Percentiles rank a stretch among this genome's conserved stretches.
phyloP scores from a whole-genome alignment of 2,329 filamentous ascomycete species.

The Achaetomium macrosporum region DNA sequence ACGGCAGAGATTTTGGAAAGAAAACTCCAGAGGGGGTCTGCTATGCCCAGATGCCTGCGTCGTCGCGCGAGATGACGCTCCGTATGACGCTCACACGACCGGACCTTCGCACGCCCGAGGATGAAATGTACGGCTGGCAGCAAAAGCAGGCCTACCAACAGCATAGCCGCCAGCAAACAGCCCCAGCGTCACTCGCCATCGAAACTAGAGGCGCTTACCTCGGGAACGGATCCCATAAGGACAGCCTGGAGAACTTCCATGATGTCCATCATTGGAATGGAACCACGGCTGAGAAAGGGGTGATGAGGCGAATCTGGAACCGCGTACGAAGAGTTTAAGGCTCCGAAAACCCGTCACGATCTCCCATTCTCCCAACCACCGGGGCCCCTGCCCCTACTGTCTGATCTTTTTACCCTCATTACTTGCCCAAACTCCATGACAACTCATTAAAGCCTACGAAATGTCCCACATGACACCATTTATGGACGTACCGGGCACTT shows the following conservation, averaged over 20 bases:
- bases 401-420: no score
- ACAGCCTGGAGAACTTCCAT: conserved; percentile 48
- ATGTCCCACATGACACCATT: no score
- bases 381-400: no score
- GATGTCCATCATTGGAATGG: conserved; percentile 48
- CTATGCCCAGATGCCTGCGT: conserved; percentile 47
- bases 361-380: not conserved
- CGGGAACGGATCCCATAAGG: conserved; percentile 38
- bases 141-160: conserved; percentile 37
- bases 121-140: conserved; percentile 67
- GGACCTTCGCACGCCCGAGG: conserved; percentile 72
- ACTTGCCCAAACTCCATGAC: no score
- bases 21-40: conserved; percentile 34
- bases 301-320: conserved; percentile 61
- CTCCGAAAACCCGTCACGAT: not conserved
- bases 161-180: conserved; percentile 20
- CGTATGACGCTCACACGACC: conserved; percentile 92
- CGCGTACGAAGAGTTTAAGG: conserved; percentile 45
- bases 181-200: conserved; percentile 16
- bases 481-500: no score
- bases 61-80: conserved; percentile 84
- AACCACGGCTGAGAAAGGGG: conserved; percentile 44
- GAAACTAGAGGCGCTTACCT: conserved; percentile 27
- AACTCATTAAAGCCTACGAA: no score
- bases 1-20: conserved; percentile 18